Conservation (phyloP, 2,329 filamentous ascomycete species). For the Pseudonectria foliicola region DNA sequence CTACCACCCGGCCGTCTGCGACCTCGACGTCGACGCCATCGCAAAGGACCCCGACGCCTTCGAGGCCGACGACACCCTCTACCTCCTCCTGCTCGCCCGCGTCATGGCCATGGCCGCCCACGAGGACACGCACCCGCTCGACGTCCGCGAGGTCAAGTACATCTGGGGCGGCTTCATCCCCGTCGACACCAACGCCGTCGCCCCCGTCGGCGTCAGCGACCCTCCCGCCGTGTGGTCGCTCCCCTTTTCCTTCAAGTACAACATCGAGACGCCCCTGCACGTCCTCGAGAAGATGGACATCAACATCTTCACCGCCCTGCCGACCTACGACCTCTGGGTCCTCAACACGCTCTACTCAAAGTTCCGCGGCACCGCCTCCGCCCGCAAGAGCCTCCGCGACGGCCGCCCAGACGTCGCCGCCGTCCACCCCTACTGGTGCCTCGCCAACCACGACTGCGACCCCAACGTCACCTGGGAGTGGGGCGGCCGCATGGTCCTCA, state of each 20-base stretch:
- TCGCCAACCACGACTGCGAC: conserved; percentile 93
- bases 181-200: conserved; percentile 44
- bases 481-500: conserved; percentile 70
- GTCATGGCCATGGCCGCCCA: conserved; percentile 57
- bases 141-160: conserved; percentile 58
- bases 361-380: conserved; percentile 87
- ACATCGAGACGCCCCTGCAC: conserved; percentile 67
- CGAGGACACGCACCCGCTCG: conserved; percentile 54
- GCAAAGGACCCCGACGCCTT: conserved; percentile 55
- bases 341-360: conserved; percentile 90
- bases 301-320: conserved; percentile 58
- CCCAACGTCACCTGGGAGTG: conserved; percentile 95
- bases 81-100: conserved; percentile 55
- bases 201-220: conserved; percentile 44
- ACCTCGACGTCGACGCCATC: conserved; percentile 58
- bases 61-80: conserved; percentile 54
- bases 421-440: conserved; percentile 91
- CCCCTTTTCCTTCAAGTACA: conserved; percentile 71
- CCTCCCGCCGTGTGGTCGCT: conserved; percentile 60
- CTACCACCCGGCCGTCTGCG: conserved; percentile 60
- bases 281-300: conserved; percentile 80
- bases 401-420: conserved; percentile 86
- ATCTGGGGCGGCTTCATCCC: conserved; percentile 63
- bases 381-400: conserved; percentile 66
- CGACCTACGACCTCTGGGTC: conserved; percentile 67